A percentile compares a stretch with the other conserved stretches of the same genome.
These are phyloP conservation scores for Lathyrus tuberosus DNA, from an alignment of 306 rosid genomes.

Conservation along the genomic window DNA sequence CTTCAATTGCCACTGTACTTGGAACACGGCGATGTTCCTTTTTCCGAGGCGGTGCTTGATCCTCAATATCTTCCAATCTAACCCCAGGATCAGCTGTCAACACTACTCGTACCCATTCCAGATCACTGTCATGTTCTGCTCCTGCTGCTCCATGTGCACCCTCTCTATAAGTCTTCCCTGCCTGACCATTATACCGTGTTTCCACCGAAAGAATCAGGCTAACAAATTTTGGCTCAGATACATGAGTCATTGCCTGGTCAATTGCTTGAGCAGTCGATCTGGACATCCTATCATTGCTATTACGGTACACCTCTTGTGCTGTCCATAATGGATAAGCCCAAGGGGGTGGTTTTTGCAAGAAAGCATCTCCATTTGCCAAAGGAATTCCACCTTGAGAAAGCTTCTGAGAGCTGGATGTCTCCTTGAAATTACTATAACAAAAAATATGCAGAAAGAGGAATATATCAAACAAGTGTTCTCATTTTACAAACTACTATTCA, in stretches of 20 bases:
- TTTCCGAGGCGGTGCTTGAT: slow-evolving; percentile 68
- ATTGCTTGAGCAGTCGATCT: slow-evolving; percentile 95
- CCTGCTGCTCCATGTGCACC: slow-evolving; percentile 40
- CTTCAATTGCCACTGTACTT: slow-evolving; percentile 95
- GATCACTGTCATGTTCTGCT: slow-evolving; percentile 57
- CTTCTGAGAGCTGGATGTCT: slow-evolving; percentile 73
- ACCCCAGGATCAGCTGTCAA: slow-evolving; percentile 82
- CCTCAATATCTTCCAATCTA: slow-evolving; percentile 91
- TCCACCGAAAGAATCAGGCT: slow-evolving; percentile 64
- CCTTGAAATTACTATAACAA: slow-evolving; percentile 75
- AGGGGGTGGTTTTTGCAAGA: slow-evolving; percentile 90
- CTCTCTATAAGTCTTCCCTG: slow-evolving; percentile 42
- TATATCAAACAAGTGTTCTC: slow-evolving; percentile 33
- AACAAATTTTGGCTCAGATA: slow-evolving; percentile 71
- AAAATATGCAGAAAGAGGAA: slow-evolving; percentile 34
- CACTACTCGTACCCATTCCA: slow-evolving; percentile 86
- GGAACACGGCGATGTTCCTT: slow-evolving; percentile 99
- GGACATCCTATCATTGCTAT: slow-evolving; percentile 98
- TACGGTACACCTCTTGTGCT: slow-evolving; percentile 93
- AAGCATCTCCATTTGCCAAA: slow-evolving; percentile 94
- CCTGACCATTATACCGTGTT: slow-evolving; percentile 48
- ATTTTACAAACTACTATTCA: slow-evolving; percentile 35
- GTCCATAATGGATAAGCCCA: slow-evolving; percentile 99
- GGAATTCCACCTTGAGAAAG: slow-evolving; percentile 98
- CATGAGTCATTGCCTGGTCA: slow-evolving; percentile 97